A percentile compares a stretch with the other conserved stretches of the same genome.
phyloP scores from a whole-genome alignment of 441 rosid genomes.

The Eutrema salsugineum region DNA sequence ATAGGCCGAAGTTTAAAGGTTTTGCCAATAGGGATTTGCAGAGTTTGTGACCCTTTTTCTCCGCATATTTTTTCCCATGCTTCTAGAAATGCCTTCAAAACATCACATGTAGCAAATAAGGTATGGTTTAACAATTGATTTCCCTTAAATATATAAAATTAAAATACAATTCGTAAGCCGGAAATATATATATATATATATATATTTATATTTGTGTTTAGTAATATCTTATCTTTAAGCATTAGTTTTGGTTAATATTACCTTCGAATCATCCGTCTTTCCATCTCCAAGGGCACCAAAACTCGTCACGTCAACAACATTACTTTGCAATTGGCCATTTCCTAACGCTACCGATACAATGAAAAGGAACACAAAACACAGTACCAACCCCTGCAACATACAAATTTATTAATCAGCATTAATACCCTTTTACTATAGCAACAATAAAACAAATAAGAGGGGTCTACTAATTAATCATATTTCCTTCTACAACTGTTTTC shows the following conservation, averaged over 20 bases:
- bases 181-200: neutral
- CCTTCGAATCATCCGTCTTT: neutral
- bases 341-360: neutral
- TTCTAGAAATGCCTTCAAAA: neutral
- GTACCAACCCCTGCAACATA: neutral
- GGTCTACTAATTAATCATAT: neutral
- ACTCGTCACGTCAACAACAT: neutral
- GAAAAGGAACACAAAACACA: neutral
- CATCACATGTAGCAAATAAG: neutral
- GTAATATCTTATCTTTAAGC: neutral
- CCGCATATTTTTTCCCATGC: neutral
- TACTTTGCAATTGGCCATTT: neutral
- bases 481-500: no score
- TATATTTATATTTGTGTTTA: neutral
- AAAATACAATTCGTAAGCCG: neutral
- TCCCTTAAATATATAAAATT: neutral
- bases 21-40: neutral
- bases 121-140: neutral
- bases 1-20: neutral
- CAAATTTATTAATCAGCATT: neutral
- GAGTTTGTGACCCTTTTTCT: neutral
- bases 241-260: neutral
- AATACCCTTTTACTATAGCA: neutral
- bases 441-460: neutral
- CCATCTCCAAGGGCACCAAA: conserved; percentile 7